Percentiles rank a stretch among this genome's conserved stretches.
These are phyloP conservation scores for Xylariales sp. DNA, from an alignment of 2,329 filamentous ascomycete genomes.

Conservation along the genomic window DNA sequence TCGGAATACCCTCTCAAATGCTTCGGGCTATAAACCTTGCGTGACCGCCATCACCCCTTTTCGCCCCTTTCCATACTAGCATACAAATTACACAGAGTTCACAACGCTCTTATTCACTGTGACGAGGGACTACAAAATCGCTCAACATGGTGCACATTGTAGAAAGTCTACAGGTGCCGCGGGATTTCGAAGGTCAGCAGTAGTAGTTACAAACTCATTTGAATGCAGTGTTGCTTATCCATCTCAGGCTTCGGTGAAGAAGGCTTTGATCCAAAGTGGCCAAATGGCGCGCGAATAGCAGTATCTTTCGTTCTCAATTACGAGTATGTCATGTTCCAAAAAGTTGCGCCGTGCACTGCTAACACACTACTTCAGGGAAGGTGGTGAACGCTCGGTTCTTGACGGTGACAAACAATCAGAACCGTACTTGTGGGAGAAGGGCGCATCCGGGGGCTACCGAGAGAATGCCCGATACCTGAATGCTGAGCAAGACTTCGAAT, in stretches of 20 bases:
- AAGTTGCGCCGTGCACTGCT: neutral
- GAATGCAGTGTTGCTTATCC: no score
- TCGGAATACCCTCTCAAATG: no score
- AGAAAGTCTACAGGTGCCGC: conserved; percentile 11
- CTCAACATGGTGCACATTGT: conserved; percentile 15
- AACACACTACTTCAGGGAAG: conserved; percentile 15
- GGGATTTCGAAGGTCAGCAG: conserved; percentile 21
- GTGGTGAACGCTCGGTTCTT: conserved; percentile 21
- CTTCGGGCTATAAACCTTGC: no score
- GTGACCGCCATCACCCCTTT: no score
- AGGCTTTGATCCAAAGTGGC: conserved; percentile 19
- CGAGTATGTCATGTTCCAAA: conserved; percentile 12
- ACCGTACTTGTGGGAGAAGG: conserved; percentile 21
- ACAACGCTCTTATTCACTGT: no score
- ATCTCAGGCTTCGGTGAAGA: conserved; percentile 19
- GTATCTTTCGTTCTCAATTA: conserved; percentile 20
- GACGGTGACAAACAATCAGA: conserved; percentile 20
- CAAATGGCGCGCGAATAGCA: conserved; percentile 18
- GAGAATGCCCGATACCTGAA: conserved; percentile 18
- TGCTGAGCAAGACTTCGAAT: conserved; percentile 21
- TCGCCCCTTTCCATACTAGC: no score
- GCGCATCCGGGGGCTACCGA: conserved; percentile 18
- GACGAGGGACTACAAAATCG: no score
- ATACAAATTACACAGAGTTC: no score
- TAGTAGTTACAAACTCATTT: no score